Conservation (phyloP, 2,329 filamentous ascomycete species). For the Eurotiales sp. region DNA sequence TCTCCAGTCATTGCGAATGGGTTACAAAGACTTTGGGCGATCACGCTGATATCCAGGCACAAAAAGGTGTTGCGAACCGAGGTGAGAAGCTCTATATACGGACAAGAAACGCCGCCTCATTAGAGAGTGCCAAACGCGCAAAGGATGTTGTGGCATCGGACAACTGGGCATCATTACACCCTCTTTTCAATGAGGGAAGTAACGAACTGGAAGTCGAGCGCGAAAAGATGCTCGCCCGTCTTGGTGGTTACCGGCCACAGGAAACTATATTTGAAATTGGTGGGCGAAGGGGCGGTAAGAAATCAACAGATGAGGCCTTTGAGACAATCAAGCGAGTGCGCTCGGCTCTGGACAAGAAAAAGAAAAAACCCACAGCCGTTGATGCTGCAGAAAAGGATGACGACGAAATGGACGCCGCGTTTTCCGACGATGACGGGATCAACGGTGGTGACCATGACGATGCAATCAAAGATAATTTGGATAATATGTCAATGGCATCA, state of each 20-base stretch:
- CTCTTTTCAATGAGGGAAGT: slow-evolving; percentile 68
- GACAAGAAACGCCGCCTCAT: slow-evolving; percentile 84
- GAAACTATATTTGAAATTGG: slow-evolving; percentile 98
- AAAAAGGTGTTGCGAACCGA: slow-evolving; percentile 73
- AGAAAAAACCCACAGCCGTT: slow-evolving; percentile 18
- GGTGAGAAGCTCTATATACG: slow-evolving; percentile 90
- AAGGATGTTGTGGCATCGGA: slow-evolving; percentile 70
- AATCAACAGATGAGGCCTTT: slow-evolving; percentile 65
- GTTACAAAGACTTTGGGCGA: slow-evolving; percentile 74
- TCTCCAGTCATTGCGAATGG: slow-evolving; percentile 78
- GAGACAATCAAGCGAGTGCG: slow-evolving; percentile 46
- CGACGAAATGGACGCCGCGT: slow-evolving; percentile 29
- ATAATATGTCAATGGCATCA: slow-evolving; percentile 58
- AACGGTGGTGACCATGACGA: slow-evolving; percentile 43
- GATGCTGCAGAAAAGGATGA: slow-evolving; percentile 19
- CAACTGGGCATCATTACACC: slow-evolving; percentile 70
- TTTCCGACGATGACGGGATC: slow-evolving; percentile 35
- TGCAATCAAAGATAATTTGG: slow-evolving; percentile 31
- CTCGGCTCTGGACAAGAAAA: slow-evolving; percentile 40
- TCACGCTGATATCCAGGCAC: slow-evolving; percentile 65
- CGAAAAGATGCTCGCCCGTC: slow-evolving; percentile 80
- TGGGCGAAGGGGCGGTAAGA: slow-evolving; percentile 67
- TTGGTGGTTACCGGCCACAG: slow-evolving; percentile 81
- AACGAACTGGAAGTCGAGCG: slow-evolving; percentile 66
- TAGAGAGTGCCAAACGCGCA: slow-evolving; percentile 82